Evolutionary conservation across 2,329 filamentous ascomycete genomes (phyloP), one percentile per base, ranked within the genome.

Genomic region (Cercospora sp.): DNA sequence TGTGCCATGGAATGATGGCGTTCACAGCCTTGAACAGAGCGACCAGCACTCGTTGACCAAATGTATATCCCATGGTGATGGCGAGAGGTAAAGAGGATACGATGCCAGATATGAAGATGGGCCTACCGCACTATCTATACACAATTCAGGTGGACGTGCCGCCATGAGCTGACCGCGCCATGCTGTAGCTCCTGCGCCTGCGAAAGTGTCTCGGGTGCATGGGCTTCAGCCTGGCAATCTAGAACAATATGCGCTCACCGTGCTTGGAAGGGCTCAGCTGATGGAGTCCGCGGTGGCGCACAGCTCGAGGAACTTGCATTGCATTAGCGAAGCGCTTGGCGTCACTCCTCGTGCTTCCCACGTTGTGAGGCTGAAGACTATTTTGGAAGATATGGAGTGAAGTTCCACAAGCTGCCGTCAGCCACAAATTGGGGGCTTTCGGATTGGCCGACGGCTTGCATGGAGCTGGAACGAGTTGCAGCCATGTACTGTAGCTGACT

Each of bases 1-100:
- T 81, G 71, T 83, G 80, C 82, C 82, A 84, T 55, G 78, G 75
- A 12, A 83, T 73, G 18, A 79, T 67, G 18, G 73, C 73, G 69
- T 83, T 82, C 58, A 83, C 71, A 20, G 78, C 48, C 18, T 80
- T 78, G 68, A 82, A 83, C 2, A 69, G 31, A 48, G 58, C 45
- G 26, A 66, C 33, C 61, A 64, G 53, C 8, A 53, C 30, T n/a
- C 30, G 30, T 31, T 64, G 61, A 10, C 45, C 30, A 31, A 40
- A 57, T 53, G 61, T 64, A 26, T 64, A 64, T 16, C 28, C 61
- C 61, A 64, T 64, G 36, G 23, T 55, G 48, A 12, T 36, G 12
- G 8, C 31, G 31, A 58, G 30, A 31, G 23, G n/a, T 12, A 31
- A 33, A 5, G 53, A 58, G 36, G 16, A 42, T 42, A 58, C 26